A percentile compares a stretch with the other conserved stretches of the same genome.
These are phyloP conservation scores for Alternaria burnsii DNA, from an alignment of 2,329 filamentous ascomycete genomes.

Conservation along the genomic window DNA sequence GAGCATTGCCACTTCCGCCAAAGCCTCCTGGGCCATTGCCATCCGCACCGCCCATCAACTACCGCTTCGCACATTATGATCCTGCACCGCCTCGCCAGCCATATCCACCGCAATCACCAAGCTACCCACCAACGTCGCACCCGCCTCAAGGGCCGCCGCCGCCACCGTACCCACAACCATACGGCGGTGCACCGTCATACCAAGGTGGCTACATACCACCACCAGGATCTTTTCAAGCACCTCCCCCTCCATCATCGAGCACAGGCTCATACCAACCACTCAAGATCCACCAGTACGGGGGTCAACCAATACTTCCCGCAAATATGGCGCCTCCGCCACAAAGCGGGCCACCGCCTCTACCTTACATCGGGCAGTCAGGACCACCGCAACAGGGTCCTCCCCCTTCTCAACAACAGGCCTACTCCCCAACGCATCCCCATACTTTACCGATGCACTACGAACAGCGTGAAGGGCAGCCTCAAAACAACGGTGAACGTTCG, in stretches of 20 bases:
- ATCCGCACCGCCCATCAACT: constrained; percentile 39
- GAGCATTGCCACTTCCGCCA: constrained; percentile 34
- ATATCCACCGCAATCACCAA: constrained; percentile 35
- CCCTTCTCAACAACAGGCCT: constrained; percentile 18
- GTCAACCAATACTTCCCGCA: constrained; percentile 51
- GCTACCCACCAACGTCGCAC: constrained; percentile 32
- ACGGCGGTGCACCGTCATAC: constrained; percentile 32
- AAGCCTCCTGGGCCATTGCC: constrained; percentile 43
- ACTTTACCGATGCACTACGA: constrained; percentile 32
- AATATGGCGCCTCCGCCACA: constrained; percentile 45
- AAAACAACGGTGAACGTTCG: constrained; percentile 14
- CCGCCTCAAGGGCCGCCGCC: constrained; percentile 28
- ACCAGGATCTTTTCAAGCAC: constrained; percentile 45
- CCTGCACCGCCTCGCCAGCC: constrained; percentile 37
- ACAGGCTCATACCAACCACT: constrained; percentile 40
- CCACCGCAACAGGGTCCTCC: background rate
- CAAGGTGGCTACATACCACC: constrained; percentile 45
- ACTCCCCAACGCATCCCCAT: constrained; percentile 33
- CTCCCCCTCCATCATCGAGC: constrained; percentile 38
- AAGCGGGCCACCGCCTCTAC: constrained; percentile 6
- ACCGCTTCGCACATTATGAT: constrained; percentile 49
- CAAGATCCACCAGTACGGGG: constrained; percentile 52
- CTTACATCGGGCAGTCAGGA: constrained; percentile 6
- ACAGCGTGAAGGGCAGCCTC: constrained; percentile 26
- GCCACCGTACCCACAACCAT: constrained; percentile 59